These are phyloP conservation scores for Cornus suecica DNA, from an alignment of 148 eudicot species.

Conservation along the genomic window DNA sequence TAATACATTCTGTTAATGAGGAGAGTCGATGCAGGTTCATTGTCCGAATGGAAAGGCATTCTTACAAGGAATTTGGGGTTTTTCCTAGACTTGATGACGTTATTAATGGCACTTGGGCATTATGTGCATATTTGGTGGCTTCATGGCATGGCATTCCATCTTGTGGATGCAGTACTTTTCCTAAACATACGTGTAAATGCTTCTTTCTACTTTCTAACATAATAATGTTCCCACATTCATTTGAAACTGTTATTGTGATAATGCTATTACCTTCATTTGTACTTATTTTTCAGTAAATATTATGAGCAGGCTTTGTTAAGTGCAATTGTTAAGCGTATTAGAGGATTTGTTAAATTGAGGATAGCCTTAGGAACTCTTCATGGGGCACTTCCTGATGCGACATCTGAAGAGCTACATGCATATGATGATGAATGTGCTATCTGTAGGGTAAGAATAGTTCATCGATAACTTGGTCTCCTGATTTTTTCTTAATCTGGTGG, in stretches of 20 bases:
- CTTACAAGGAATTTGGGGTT: conserved; percentile 82
- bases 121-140: conserved; percentile 97
- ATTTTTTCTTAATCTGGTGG: not conserved
- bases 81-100: conserved; percentile 88
- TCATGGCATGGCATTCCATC: conserved; percentile 98
- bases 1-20: not conserved
- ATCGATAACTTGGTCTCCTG: conserved; percentile 4
- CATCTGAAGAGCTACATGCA: conserved; percentile 70
- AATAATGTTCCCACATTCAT: not conserved
- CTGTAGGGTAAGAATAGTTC: conserved; percentile 67
- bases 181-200: conserved; percentile 80
- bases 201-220: not conserved
- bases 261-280: not conserved
- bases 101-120: conserved; percentile 85
- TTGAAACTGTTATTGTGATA: not conserved
- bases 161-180: conserved; percentile 85
- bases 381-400: conserved; percentile 97
- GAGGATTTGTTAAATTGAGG: conserved; percentile 72
- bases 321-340: conserved; percentile 76
- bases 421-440: conserved; percentile 99
- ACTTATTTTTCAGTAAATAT: not conserved
- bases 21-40: conserved; percentile 58
- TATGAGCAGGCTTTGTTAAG: conserved; percentile 71
- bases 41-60: conserved; percentile 91
- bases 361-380: conserved; percentile 89